Base-by-base conservation (phyloP, 2,329 filamentous ascomycete species). In the Pseudocercospora pini-densiflorae region DNA sequence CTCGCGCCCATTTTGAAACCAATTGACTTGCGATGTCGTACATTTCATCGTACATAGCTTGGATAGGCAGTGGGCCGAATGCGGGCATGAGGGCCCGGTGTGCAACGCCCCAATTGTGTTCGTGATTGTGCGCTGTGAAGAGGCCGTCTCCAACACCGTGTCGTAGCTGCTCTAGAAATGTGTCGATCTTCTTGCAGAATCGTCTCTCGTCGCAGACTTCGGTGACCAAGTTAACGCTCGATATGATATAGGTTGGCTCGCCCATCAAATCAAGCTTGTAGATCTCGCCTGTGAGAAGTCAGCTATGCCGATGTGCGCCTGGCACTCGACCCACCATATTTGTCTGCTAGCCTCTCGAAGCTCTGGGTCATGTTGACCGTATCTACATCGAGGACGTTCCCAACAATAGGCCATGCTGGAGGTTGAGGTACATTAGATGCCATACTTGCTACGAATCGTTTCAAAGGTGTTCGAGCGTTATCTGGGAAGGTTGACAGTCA, bases 11-110 rank as follows among this genome's bases (percentile, higher is more conserved):
- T 47, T 74, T 76, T 23, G 78, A 31, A 2, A 77, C 64, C 49
- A 79, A 64, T 59, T 79, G 78, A 1, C 67, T 68, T 19, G 71
- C 71, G 23, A 79, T 73, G 47, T 77, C 77, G 40, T 76, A 70
- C 76, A 78, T 78, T 21, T 62, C 61, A 47, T 71, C 68, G 47
- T 90, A 92, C 90, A 92, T 92, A 63, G 79, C 81, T 40, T 86
- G 84, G 71, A 93, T 92, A 1, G 86, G 83, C 23, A 92, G 77
- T 0, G 90, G 90, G 0, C 90, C 90, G 74, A 92, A 91, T 2
- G 88, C 89, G 0, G 90, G 89, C 59, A 83, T 76, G 3, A 84
- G 73, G 1, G 80, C 73, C 0, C 82, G 77, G 65, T 85, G 82
- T 5, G 77, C 76, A 8, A 70, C 57, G 2, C 64, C 67, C 80